Percentiles rank a stretch among this genome's conserved stretches.
phyloP scores from a whole-genome alignment of 2,329 filamentous ascomycete genomes.

The Sporothrix curviconia region DNA sequence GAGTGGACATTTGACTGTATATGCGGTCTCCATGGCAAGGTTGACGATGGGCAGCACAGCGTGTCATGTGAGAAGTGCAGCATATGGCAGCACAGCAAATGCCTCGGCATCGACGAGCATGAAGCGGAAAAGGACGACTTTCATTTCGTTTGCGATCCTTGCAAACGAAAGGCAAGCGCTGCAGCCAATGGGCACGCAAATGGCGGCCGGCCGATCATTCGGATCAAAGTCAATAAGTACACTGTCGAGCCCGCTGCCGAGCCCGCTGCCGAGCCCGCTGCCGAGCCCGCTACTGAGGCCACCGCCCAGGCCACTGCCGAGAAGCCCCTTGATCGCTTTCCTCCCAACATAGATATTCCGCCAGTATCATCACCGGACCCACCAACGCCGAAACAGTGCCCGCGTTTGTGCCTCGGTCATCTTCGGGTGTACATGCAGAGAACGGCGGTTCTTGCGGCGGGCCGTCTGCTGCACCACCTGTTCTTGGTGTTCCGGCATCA shows the following conservation, averaged over 20 bases:
- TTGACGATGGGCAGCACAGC: constrained; percentile 91
- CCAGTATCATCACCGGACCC: no score
- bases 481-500: background rate
- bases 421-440: no score
- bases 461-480: background rate
- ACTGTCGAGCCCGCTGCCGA: no score
- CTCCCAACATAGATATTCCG: no score
- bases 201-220: constrained; percentile 41
- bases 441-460: no score
- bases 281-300: no score
- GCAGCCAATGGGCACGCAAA: constrained; percentile 56
- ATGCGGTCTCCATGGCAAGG: constrained; percentile 83
- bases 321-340: background rate
- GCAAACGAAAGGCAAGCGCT: constrained; percentile 53
- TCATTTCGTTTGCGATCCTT: constrained; percentile 75
- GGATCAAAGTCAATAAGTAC: constrained; percentile 46
- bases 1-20: constrained; percentile 94
- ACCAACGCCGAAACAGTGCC: no score
- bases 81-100: constrained; percentile 95
- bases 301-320: constrained; percentile 5
- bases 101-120: constrained; percentile 69
- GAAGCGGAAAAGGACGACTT: constrained; percentile 83
- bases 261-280: no score
- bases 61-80: constrained; percentile 91
- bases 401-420: no score